Conservation (phyloP, 495 filamentous ascomycete species). For the Aspergillus carlsbadensis region DNA sequence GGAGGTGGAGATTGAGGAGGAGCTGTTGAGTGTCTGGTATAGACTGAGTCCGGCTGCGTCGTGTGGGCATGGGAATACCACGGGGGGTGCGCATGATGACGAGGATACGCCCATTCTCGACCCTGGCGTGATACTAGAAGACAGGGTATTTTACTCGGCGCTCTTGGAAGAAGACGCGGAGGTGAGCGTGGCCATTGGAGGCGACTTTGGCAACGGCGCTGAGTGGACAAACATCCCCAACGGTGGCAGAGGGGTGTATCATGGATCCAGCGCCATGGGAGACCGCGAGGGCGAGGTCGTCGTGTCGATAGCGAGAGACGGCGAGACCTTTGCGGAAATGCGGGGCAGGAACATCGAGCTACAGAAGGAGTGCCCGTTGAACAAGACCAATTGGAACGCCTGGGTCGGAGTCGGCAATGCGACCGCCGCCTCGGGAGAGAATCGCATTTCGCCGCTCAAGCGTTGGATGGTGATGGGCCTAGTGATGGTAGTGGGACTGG, state of each 20-base stretch:
- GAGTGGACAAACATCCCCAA: constrained; percentile 31
- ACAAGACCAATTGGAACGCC: constrained; percentile 54
- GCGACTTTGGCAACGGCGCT: constrained; percentile 21
- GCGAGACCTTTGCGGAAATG: constrained; percentile 21
- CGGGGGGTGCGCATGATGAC: constrained; percentile 30
- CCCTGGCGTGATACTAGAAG: constrained; percentile 21
- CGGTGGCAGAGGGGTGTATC: constrained; percentile 50
- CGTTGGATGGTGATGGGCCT: no score
- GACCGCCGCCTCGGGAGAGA: constrained; percentile 6
- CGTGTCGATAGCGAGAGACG: constrained; percentile 47
- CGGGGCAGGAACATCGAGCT: constrained; percentile 52
- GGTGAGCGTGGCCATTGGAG: constrained; percentile 54
- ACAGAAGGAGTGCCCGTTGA: constrained; percentile 41
- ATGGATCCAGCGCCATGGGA: constrained; percentile 49
- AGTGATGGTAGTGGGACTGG: no score
- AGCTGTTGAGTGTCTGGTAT: constrained; percentile 66
- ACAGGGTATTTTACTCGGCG: constrained; percentile 40
- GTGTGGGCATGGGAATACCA: constrained; percentile 36
- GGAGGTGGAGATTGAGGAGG: constrained; percentile 39
- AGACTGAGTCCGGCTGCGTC: constrained; percentile 44
- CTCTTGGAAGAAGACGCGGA: constrained; percentile 28
- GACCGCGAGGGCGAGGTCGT: constrained; percentile 50
- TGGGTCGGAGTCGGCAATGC: constrained; percentile 45
- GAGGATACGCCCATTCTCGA: constrained; percentile 11
- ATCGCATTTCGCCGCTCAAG: no score